Evolutionary conservation across 2,329 filamentous ascomycete genomes (phyloP), one percentile per base, ranked within the genome.

Genomic region (Nigrograna mackinnonii): DNA sequence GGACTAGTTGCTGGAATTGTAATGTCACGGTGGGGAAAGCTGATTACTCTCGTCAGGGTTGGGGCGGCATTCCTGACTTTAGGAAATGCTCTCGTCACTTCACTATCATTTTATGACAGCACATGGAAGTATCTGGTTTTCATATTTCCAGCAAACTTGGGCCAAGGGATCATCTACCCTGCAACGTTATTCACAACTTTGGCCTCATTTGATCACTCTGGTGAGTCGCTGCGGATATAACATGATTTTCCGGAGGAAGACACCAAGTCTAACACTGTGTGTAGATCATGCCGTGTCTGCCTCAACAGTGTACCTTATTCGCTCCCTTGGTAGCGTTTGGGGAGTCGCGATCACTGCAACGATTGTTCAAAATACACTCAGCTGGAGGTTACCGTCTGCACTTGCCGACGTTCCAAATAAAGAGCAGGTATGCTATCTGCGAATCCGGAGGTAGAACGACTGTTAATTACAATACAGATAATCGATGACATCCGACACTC

Each of bases 401-500:
- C 67, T 85, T 62, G 72, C 68, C 56, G 76, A 74, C 58, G 68
- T 84, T 58, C 72, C 78, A 46, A 72, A 83, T 50, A 83, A 82
- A 74, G 75, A 73, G 66, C 75, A 71, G 72, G 80, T 83, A 78
- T 22, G 18, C 11, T 14, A 28, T 28, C 24, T 28, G 14, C 11
- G 11, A 28, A 28, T 14, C 11, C 14, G 11, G 24, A 28, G 11
- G 24, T 12, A 28, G 24, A 28, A 14, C 11, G 11, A 28, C 14
- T n/a, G n/a, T n/a, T n/a, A n/a, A n/a, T 28, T 11, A 28, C 24
- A 9, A 7, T 31, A 19, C 20, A 85, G 81, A 65, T 85, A 22
- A 80, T 86, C 35, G 75, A 84, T 20, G 73, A 79, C 41, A 82
- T 86, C 40, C 72, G 81, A 9, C 83, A 85, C 51, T 84, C 82